phyloP scores from a whole-genome alignment of 139 green algal species.

The Chlorella sp. region DNA sequence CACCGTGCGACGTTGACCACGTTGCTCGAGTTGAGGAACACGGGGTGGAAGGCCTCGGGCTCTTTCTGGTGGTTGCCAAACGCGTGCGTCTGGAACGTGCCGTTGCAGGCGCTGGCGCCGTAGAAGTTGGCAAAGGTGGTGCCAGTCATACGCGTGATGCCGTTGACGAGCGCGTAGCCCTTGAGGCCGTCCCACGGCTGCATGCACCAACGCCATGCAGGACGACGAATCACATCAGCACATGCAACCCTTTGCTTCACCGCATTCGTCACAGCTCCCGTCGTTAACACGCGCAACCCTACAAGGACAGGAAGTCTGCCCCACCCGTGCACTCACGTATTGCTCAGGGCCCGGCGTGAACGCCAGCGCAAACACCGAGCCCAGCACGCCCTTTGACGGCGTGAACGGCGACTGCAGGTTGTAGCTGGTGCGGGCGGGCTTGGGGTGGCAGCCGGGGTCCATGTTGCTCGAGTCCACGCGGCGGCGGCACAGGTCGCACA shows the following conservation, averaged over 20 bases:
- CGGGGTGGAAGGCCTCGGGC: conserved; percentile 47
- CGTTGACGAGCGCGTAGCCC: conserved; percentile 34
- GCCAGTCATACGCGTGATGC: conserved; percentile 20
- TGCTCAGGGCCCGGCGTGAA: conserved; percentile 40
- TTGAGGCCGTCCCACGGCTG: conserved; percentile 42
- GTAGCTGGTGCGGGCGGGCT: conserved; percentile 31
- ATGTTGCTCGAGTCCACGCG: neutral
- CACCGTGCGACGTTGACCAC: conserved; percentile 21
- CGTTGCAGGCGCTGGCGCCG: conserved; percentile 15
- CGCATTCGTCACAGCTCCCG: too few species aligned
- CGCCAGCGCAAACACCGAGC: conserved; percentile 28
- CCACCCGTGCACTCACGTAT: conserved; percentile 1
- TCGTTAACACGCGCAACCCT: too few species aligned
- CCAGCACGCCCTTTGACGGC: conserved; percentile 23
- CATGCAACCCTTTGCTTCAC: too few species aligned
- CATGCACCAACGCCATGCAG: too few species aligned
- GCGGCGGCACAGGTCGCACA: conserved; percentile 24
- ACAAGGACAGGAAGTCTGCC: too few species aligned
- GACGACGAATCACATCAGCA: too few species aligned
- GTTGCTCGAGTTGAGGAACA: conserved; percentile 29
- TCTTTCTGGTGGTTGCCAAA: conserved; percentile 38
- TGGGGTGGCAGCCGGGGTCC: conserved; percentile 33
- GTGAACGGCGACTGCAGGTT: conserved; percentile 24
- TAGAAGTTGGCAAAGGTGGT: conserved; percentile 41
- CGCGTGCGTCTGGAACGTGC: conserved; percentile 14